These are phyloP conservation scores for Boletellus dicymbophilus DNA, from an alignment of 1,284 basidiomycete species.

Conservation along the genomic window DNA sequence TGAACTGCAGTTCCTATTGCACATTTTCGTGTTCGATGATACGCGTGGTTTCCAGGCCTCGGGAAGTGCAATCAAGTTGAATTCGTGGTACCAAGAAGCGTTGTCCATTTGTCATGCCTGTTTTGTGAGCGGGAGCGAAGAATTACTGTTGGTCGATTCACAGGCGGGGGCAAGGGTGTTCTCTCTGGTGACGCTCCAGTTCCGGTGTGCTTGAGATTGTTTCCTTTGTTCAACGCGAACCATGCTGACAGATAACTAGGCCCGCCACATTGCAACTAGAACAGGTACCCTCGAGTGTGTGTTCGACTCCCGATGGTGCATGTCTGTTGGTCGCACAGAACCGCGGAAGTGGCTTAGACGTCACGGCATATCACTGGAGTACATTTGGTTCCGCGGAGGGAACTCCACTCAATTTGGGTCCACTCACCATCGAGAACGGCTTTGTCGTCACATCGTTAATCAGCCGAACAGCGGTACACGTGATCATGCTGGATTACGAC, in stretches of 20 bases:
- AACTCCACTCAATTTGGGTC: conserved; percentile 13
- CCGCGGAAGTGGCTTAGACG: conserved; percentile 11
- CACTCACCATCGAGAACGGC: background rate
- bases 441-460: conserved; percentile 45
- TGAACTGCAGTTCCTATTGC: conserved; percentile 36
- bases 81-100: conserved; percentile 42
- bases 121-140: conserved; percentile 45
- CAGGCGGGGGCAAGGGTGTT: conserved; percentile 44
- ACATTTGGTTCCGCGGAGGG: conserved; percentile 24
- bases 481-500: conserved; percentile 40
- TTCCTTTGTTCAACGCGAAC: background rate
- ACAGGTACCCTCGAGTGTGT: conserved; percentile 17
- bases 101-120: conserved; percentile 34
- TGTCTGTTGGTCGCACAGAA: conserved; percentile 44
- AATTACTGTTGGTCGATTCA: conserved; percentile 49
- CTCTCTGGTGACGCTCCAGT: conserved; percentile 51
- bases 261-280: conserved; percentile 24
- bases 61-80: conserved; percentile 42
- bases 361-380: conserved; percentile 27
- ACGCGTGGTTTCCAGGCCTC: conserved; percentile 32
- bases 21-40: conserved; percentile 50
- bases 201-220: conserved; percentile 38
- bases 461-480: conserved; percentile 41
- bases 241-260: conserved; percentile 8
- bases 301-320: conserved; percentile 53